Conservation (phyloP, 192 early-diverging fungal species). For the Coemansia sp. region DNA sequence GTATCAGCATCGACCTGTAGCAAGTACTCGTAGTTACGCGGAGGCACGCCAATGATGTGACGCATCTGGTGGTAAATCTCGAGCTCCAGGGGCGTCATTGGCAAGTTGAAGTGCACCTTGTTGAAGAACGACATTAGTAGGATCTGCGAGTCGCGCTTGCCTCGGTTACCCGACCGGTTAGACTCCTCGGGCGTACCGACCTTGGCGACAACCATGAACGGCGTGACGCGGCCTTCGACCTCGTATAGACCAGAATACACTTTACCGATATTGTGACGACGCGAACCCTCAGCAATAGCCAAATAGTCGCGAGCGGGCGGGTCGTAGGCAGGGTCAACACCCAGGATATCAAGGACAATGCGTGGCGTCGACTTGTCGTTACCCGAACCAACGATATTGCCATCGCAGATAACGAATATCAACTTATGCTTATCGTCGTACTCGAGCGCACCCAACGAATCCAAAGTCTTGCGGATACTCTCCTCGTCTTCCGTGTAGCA, state of each 20-base stretch:
- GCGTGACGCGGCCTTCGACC: slow-evolving; percentile 85
- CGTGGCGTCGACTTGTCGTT: slow-evolving; percentile 97
- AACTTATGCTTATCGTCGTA: slow-evolving; percentile 92
- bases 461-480: slow-evolving; percentile 79
- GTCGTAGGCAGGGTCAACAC: slow-evolving; percentile 80
- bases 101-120: slow-evolving; percentile 89
- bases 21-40: slow-evolving; percentile 77
- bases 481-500: slow-evolving; percentile 97
- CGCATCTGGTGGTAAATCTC: slow-evolving; percentile 99
- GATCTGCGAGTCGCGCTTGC: slow-evolving; percentile 98
- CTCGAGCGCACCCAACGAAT: slow-evolving; percentile 72
- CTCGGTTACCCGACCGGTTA: slow-evolving; percentile 89
- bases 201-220: slow-evolving; percentile 96
- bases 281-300: slow-evolving; percentile 88
- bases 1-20: slow-evolving; percentile 87
- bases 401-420: slow-evolving; percentile 86
- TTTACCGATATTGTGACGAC: slow-evolving; percentile 94
- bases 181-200: slow-evolving; percentile 88
- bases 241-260: slow-evolving; percentile 97
- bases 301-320: slow-evolving; percentile 80
- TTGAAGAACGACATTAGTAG: slow-evolving; percentile 96
- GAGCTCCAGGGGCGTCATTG: slow-evolving; percentile 93
- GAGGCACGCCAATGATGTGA: slow-evolving; percentile 92
- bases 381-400: slow-evolving; percentile 93
- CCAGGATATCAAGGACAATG: slow-evolving; percentile 91